Evolutionary conservation across 139 green algal genomes (phyloP).

Genomic region (Chlamydomonas sp.): DNA sequence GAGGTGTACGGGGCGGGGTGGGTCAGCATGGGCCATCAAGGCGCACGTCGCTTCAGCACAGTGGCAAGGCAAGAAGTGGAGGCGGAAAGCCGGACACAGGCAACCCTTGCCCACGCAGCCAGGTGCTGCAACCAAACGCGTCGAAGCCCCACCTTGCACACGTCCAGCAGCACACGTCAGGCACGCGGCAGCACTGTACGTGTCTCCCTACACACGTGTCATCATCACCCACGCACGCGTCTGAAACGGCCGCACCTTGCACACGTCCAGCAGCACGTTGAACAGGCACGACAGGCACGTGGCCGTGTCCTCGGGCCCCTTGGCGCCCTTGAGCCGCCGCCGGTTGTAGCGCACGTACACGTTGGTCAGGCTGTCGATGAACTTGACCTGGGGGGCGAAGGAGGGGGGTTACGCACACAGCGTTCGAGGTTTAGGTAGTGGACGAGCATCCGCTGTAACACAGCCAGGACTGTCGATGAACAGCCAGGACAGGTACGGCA

Average conservation of each 20-base stretch:
- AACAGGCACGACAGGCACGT: constrained; percentile 82
- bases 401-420: not conserved
- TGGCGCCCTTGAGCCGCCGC: constrained; percentile 88
- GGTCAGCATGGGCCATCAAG: not conserved
- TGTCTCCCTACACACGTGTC: too few species aligned
- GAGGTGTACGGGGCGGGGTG: not conserved
- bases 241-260: constrained; percentile 62
- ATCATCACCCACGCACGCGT: too few species aligned
- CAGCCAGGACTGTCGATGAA: too few species aligned
- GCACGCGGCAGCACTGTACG: too few species aligned
- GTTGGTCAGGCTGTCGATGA: constrained; percentile 98
- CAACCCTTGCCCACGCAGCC: too few species aligned
- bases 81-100: too few species aligned
- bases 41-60: too few species aligned
- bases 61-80: too few species aligned
- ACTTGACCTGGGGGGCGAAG: constrained; percentile 67
- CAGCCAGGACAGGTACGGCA: too few species aligned
- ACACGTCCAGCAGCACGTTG: constrained; percentile 90
- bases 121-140: too few species aligned
- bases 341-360: constrained; percentile 99
- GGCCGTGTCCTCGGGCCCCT: constrained; percentile 73
- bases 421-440: not conserved
- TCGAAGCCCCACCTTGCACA: too few species aligned
- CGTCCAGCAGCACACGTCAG: too few species aligned
- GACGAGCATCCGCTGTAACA: not conserved